Conservation (phyloP, 2,329 filamentous ascomycete genomes). For the Cylindrodendrum hubeiense region DNA sequence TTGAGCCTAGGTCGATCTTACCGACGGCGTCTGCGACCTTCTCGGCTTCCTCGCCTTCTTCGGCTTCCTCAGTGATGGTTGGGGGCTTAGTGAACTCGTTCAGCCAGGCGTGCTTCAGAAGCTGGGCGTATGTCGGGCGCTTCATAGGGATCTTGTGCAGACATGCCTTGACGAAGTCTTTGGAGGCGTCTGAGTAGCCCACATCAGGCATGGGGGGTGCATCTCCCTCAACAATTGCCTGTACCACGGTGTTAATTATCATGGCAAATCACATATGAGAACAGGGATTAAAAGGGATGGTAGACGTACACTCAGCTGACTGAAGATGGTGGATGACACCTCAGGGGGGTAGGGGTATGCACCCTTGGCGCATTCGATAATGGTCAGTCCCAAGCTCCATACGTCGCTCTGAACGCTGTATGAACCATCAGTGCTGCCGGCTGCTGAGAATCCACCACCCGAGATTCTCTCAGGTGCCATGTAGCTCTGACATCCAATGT, state of each 20-base stretch:
- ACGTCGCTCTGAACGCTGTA: constrained; percentile 99
- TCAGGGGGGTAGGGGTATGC: constrained; percentile 97
- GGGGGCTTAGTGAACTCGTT: constrained; percentile 79
- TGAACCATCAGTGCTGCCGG: constrained; percentile 80
- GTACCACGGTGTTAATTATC: constrained; percentile 27
- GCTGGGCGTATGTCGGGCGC: constrained; percentile 92
- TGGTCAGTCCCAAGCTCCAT: constrained; percentile 93
- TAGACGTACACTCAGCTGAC: constrained; percentile 90
- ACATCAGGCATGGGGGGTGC: constrained; percentile 86
- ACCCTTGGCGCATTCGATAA: constrained; percentile 96
- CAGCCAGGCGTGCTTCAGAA: constrained; percentile 92
- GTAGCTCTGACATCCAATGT: constrained; percentile 99
- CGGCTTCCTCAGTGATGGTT: constrained; percentile 78
- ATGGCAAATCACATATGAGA: background rate
- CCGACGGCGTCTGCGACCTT: constrained; percentile 58
- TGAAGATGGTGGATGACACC: constrained; percentile 98
- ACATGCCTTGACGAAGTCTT: constrained; percentile 89
- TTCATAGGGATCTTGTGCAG: constrained; percentile 93
- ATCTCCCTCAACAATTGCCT: constrained; percentile 99
- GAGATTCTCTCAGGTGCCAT: constrained; percentile 98
- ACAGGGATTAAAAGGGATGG: too few relatives aligned
- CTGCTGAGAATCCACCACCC: constrained; percentile 81
- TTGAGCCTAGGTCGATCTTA: constrained; percentile 56
- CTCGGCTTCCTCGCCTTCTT: constrained; percentile 68
- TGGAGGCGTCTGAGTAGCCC: constrained; percentile 82